A percentile compares a stretch with the other conserved stretches of the same genome.
Conservation (phyloP, 352 stramenopile genomes). For the Phytophthora pistaciae region DNA sequence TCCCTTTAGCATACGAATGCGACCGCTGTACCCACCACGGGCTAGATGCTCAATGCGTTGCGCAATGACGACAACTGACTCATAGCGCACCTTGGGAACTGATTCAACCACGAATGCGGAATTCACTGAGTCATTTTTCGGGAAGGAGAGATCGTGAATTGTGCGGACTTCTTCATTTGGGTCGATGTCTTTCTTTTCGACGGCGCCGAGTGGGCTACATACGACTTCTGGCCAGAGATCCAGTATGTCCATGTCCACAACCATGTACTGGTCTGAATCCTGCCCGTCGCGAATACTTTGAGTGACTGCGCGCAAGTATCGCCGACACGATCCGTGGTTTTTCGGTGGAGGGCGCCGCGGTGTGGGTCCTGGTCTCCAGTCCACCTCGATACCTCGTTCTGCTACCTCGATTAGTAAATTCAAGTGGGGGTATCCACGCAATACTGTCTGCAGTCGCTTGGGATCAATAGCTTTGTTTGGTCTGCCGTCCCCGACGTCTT, state of each 20-base stretch:
- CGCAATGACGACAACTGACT: slow-evolving; percentile 17
- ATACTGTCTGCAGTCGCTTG: neutral
- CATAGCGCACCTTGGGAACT: slow-evolving; percentile 9
- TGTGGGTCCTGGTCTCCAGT: neutral
- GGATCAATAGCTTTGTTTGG: slow-evolving; percentile 17
- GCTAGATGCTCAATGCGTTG: slow-evolving; percentile 11
- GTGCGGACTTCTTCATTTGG: slow-evolving; percentile 8
- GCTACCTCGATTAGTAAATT: slow-evolving; percentile 5
- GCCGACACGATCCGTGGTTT: slow-evolving; percentile 8
- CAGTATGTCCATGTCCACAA: neutral
- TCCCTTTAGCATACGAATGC: slow-evolving; percentile 14
- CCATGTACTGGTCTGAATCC: slow-evolving; percentile 21
- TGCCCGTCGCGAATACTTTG: slow-evolving; percentile 18
- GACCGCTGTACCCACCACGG: neutral
- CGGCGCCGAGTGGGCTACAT: slow-evolving; percentile 17
- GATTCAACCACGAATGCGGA: slow-evolving; percentile 5
- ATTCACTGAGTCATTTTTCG: slow-evolving; percentile 7
- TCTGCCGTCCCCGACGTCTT: neutral
- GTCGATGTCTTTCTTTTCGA: slow-evolving; percentile 22
- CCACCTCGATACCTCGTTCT: slow-evolving; percentile 3
- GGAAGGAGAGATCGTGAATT: slow-evolving; percentile 29
- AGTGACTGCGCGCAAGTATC: slow-evolving; percentile 10
- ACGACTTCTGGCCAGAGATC: slow-evolving; percentile 5
- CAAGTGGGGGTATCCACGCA: slow-evolving; percentile 5
- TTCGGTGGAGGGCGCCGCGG: neutral